phyloP scores from a whole-genome alignment of 2,329 filamentous ascomycete species.

The Elsinoe batatas region DNA sequence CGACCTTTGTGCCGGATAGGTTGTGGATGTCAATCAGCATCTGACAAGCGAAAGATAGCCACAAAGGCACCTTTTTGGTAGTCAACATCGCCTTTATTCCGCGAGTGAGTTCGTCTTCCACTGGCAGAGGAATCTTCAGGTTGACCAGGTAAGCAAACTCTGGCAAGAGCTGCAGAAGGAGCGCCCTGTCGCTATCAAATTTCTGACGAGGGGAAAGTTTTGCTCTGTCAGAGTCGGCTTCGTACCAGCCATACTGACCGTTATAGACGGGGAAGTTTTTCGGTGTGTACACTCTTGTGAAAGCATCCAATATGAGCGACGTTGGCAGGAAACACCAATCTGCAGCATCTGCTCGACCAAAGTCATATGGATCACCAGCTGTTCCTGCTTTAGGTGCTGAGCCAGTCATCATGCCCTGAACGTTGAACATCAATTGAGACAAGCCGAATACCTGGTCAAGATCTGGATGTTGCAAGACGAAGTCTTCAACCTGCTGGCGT shows the following conservation, averaged over 20 bases:
- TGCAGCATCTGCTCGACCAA: not conserved
- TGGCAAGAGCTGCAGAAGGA: too few relatives aligned
- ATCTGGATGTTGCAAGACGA: not conserved
- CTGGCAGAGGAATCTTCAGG: not conserved
- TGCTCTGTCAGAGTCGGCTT: too few relatives aligned
- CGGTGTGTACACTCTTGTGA: too few relatives aligned
- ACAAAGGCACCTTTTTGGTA: not conserved
- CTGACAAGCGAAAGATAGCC: not conserved
- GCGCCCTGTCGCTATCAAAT: too few relatives aligned
- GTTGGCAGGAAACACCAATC: not conserved
- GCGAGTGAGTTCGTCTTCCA: not conserved
- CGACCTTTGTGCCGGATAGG: slow-evolving; percentile 24
- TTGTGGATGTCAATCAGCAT: not conserved
- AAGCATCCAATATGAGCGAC: too few relatives aligned
- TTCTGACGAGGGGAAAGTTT: too few relatives aligned
- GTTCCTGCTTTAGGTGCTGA: not conserved
- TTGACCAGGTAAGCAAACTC: not conserved
- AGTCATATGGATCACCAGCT: not conserved
- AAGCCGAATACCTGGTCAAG: not conserved
- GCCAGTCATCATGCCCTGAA: not conserved
- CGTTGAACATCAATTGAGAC: not conserved
- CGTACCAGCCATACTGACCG: too few relatives aligned
- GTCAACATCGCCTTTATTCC: not conserved
- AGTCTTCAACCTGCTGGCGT: not conserved
- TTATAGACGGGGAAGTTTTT: too few relatives aligned